Evolutionary conservation across 768 basidiomycete genomes (phyloP), one percentile per base, ranked within the genome.

Genomic region (Auriscalpium vulgare): DNA sequence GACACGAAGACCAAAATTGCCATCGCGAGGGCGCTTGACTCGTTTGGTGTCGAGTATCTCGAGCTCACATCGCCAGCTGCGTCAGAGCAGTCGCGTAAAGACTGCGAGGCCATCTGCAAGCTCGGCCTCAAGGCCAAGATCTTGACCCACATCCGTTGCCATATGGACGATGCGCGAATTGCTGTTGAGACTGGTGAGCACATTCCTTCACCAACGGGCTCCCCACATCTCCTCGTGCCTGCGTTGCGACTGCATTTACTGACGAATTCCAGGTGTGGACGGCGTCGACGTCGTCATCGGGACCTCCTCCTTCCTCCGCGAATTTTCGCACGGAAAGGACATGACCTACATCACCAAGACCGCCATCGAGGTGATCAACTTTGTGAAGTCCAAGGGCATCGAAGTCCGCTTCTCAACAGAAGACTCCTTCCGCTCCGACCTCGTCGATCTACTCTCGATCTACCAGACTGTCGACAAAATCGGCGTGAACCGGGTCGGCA

Each of bases 381-480:
- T 88, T 65, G 95, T 99, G 82, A 99, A 99, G 81, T 94, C 90
- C 77, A 99, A 97, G 88, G 88, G 87, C 58, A 95, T 99, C 67
- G 97, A 99, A 76, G 92, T 99, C 69, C 93, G 97, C 57, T 99
- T 99, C 82, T 98, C 97, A 5, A 95, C 95, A 34, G 97, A 99
- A 72, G 97, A 99, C 71, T 97, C 94, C 17, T 99, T 99, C 91
- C 91, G 97, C 63, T 97, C 95, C 63, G 95, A 99, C 75, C 86
- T 99, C 57, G 97, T 98, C 73, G 97, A 99, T 75, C 82, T 99
- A 47, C 80, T 99, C 45, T 95, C 92, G 19, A 97, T 99, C 75
- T 98, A 99, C 79, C 93, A 95, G 72, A 95, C 95, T 49, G 97
- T 99, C 50, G 97, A 99, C 77, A 97, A 97, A 79, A 93, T 99